These are phyloP conservation scores for Pulicaria dysenterica DNA, from an alignment of 129 eudicot species.

Conservation along the genomic window DNA sequence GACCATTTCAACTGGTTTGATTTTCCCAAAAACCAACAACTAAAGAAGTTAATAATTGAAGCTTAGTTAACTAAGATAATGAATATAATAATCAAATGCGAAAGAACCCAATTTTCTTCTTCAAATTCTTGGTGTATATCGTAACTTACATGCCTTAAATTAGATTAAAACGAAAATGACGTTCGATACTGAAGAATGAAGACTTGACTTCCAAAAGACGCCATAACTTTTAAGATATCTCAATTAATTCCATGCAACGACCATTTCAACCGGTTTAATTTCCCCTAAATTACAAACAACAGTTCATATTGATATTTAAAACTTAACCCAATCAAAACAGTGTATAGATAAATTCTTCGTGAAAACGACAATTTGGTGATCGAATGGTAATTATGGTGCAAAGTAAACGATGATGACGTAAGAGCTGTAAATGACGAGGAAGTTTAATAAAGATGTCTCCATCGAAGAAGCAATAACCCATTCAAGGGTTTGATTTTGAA, in stretches of 20 bases:
- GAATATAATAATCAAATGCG: too few relatives aligned
- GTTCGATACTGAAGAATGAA: conserved; percentile 16
- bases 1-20: conserved; percentile 20
- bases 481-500: conserved; percentile 16
- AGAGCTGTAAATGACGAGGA: not conserved
- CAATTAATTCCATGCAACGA: not conserved
- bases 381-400: not conserved
- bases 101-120: too few relatives aligned
- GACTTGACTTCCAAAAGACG: conserved; percentile 21
- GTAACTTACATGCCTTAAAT: not conserved
- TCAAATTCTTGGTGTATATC: not conserved
- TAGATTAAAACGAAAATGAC: conserved; percentile 6
- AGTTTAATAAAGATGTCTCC: not conserved
- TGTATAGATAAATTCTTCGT: not conserved
- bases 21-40: not conserved
- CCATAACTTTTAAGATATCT: not conserved
- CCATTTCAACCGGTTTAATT: not conserved
- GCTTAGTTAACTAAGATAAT: too few relatives aligned
- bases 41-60: not conserved
- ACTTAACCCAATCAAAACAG: not conserved
- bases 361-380: not conserved
- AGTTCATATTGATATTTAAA: not conserved
- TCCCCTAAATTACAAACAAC: not conserved
- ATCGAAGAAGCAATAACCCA: conserved; percentile 9
- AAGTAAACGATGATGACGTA: not conserved